phyloP scores from a whole-genome alignment of 2,329 filamentous ascomycete genomes.

The Pseudocercospora cruenta region DNA sequence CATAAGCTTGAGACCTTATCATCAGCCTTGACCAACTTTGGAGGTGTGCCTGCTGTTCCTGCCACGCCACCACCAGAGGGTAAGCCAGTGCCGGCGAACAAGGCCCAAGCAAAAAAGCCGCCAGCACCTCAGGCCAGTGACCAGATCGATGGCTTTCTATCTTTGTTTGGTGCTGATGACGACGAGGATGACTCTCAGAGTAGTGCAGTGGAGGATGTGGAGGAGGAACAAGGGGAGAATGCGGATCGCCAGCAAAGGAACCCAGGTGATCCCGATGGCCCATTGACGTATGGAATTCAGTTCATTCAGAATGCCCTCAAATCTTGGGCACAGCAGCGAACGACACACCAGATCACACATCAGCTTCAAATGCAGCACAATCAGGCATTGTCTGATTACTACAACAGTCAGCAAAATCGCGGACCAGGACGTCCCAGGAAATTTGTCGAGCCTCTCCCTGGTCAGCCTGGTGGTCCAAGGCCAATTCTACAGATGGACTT shows the following conservation, averaged over 20 bases:
- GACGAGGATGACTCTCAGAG: conserved; percentile 26
- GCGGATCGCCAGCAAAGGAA: conserved; percentile 20
- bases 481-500: conserved; percentile 32
- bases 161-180: conserved; percentile 30
- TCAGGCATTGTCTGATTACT: conserved; percentile 18
- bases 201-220: background rate
- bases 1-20: conserved; percentile 33
- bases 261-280: conserved; percentile 30
- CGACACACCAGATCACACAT: conserved; percentile 27
- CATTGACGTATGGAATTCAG: conserved; percentile 37
- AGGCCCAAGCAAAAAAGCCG: background rate
- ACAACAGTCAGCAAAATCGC: conserved; percentile 22
- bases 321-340: conserved; percentile 38
- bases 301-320: conserved; percentile 41
- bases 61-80: conserved; percentile 19
- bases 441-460: conserved; percentile 24
- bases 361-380: conserved; percentile 29
- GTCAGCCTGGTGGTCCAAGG: conserved; percentile 17
- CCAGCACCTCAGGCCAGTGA: conserved; percentile 14
- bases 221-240: conserved; percentile 18
- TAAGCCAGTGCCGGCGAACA: conserved; percentile 1
- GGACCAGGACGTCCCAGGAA: conserved; percentile 34
- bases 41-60: conserved; percentile 30
- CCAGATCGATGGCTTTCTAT: conserved; percentile 33
- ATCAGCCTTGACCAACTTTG: conserved; percentile 33